Evolutionary conservation across 768 basidiomycete genomes (phyloP), one percentile per base, ranked within the genome.

Genomic region (Pleurotus tuber-regium): DNA sequence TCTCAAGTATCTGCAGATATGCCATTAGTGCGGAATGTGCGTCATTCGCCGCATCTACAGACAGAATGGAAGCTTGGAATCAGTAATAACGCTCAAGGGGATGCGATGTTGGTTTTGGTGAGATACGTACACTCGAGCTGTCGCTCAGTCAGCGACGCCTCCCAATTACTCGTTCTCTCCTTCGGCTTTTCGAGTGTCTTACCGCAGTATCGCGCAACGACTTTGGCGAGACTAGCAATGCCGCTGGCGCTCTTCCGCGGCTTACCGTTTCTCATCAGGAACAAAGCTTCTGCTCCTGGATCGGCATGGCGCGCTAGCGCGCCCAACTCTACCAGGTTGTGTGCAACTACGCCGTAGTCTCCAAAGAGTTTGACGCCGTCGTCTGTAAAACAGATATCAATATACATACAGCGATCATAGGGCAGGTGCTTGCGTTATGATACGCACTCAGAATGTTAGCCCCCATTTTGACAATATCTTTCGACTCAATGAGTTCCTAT

Each of bases 21-120:
- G 70, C 63, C 57, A 63, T 62, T 11, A 70, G 31, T 1, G 64
- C 58, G 25, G 63, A 64, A 52, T 72, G 70, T 11, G 63, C 70
- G 52, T 74, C 72, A 50, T 70, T 70, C 6, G 70, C 70, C 4
- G 71, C 70, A 56, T 73, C 72, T 73, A 31, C n/a, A 24, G 25
- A 24, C 24, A 8, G 30, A 47, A 16, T 24, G 19, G 39, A 9
- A 38, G 10, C 21, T 8, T 9, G 12, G 35, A 38, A 38, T 16
- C n/a, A n/a, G n/a, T n/a, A n/a, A n/a, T n/a, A n/a, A n/a, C n/a
- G n/a, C n/a, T 3, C 35, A 11, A 40, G 16, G 10, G 4, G 35
- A 21, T 43, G 16, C 18, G n/a, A n/a, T n/a, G n/a, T n/a, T n/a
- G n/a, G n/a, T n/a, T n/a, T n/a, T n/a, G n/a, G 2, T 46, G 39